phyloP scores from a whole-genome alignment of 2,329 filamentous ascomycete genomes.

The Chrysoporthe deuterocubensis region DNA sequence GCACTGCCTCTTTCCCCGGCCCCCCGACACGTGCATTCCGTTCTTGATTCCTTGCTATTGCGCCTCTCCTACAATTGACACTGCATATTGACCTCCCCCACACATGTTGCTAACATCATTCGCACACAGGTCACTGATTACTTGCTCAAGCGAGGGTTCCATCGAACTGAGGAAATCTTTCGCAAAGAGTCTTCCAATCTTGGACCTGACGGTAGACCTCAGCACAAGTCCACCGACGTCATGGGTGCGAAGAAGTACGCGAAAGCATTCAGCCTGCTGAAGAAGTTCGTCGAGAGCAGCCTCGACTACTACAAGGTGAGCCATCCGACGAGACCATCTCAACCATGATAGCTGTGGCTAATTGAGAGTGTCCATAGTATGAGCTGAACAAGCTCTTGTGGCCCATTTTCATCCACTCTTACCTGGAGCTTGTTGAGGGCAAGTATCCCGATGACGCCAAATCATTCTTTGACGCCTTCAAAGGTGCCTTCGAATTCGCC shows the following conservation, averaged over 20 bases:
- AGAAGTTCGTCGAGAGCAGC: conserved; percentile 86
- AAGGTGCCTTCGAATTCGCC: conserved; percentile 71
- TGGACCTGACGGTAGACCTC: conserved; percentile 78
- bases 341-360: not conserved
- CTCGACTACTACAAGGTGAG: conserved; percentile 89
- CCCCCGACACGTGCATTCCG: not conserved
- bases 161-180: conserved; percentile 87
- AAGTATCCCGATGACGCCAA: conserved; percentile 74
- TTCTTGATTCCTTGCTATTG: not conserved
- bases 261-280: conserved; percentile 73
- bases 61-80: not conserved
- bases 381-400: conserved; percentile 88
- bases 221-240: conserved; percentile 68
- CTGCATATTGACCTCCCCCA: not conserved
- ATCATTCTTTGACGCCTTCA: conserved; percentile 72
- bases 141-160: conserved; percentile 92
- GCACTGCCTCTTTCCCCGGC: not conserved
- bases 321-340: not conserved
- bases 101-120: conserved; percentile 3
- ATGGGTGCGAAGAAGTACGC: conserved; percentile 76
- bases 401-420: conserved; percentile 94
- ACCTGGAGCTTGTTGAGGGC: conserved; percentile 75
- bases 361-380: conserved; percentile 57
- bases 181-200: conserved; percentile 86
- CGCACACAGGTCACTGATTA: conserved; percentile 79